Percentiles rank a stretch among this genome's conserved stretches.
phyloP scores from a whole-genome alignment of 345 rosid species.

The Hibiscus tridactylites region DNA sequence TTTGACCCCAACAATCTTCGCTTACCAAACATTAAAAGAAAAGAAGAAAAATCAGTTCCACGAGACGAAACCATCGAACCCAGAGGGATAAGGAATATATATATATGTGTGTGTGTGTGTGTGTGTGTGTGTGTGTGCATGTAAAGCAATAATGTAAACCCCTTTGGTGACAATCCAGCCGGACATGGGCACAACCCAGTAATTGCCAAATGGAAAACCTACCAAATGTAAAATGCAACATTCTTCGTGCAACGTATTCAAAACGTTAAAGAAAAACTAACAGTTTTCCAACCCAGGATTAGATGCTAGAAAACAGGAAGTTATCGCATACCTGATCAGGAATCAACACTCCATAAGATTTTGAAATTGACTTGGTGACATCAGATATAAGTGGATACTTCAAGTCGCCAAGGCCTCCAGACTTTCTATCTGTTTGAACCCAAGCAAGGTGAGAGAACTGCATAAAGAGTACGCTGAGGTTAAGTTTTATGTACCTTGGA shows the following conservation, averaged over 20 bases:
- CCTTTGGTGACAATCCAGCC: neutral
- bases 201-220: neutral
- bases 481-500: neutral
- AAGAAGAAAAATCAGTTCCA: neutral
- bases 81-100: neutral
- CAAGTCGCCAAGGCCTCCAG: constrained; percentile 97
- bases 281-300: neutral
- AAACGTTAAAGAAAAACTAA: neutral
- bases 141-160: neutral
- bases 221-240: neutral
- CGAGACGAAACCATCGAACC: neutral
- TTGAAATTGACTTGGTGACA: constrained; percentile 28
- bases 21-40: neutral
- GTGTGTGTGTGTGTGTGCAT: too few species aligned
- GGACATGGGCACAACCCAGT: neutral
- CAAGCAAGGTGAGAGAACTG: constrained; percentile 98
- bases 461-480: neutral
- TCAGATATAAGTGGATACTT: constrained; percentile 83
- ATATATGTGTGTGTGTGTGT: neutral
- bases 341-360: neutral
- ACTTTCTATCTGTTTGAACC: constrained; percentile 96
- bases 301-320: neutral
- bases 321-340: neutral
- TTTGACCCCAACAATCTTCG: neutral
- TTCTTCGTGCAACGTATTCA: neutral